These are phyloP conservation scores for Flaveria bidentis DNA, from an alignment of 129 eudicot species.

Conservation along the genomic window DNA sequence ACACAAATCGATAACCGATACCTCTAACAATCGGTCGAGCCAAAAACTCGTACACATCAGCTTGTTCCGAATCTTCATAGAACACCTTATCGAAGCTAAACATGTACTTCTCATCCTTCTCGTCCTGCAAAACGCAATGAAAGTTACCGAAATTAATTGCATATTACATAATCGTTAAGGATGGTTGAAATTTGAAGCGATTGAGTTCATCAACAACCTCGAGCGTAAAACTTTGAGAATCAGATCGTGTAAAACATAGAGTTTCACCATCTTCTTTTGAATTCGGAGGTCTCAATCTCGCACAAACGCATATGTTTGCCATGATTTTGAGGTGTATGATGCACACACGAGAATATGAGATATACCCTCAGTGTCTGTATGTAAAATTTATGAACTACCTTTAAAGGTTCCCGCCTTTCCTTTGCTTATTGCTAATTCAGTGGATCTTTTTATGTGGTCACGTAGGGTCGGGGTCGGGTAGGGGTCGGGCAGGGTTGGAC, in stretches of 20 bases:
- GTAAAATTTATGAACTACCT: too few species aligned
- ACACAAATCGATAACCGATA: slow-evolving; percentile 22
- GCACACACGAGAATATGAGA: not conserved
- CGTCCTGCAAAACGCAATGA: slow-evolving; percentile 54
- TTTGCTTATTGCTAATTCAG: too few species aligned
- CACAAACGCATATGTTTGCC: slow-evolving; percentile 68
- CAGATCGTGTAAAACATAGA: slow-evolving; percentile 52
- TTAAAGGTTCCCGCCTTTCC: too few species aligned
- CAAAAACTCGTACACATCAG: slow-evolving; percentile 63
- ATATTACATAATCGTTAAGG: not conserved
- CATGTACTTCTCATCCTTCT: slow-evolving; percentile 63
- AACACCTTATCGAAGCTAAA: slow-evolving; percentile 80
- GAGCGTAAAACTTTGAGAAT: slow-evolving; percentile 63
- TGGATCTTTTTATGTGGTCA: too few species aligned
- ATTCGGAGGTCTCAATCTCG: slow-evolving; percentile 70
- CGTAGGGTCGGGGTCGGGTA: too few species aligned
- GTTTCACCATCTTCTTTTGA: slow-evolving; percentile 51
- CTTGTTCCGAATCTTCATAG: slow-evolving; percentile 78
- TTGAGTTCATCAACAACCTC: slow-evolving; percentile 51
- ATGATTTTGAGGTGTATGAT: slow-evolving; percentile 31
- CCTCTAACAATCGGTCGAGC: slow-evolving; percentile 80
- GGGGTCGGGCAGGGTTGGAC: too few species aligned
- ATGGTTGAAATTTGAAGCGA: not conserved
- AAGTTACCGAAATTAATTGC: slow-evolving; percentile 2
- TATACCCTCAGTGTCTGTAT: not conserved